Evolutionary conservation across 1,139 yeast species (phyloP), one percentile per base, ranked within the genome.

Genomic region (Suhomyces bokatorum): DNA sequence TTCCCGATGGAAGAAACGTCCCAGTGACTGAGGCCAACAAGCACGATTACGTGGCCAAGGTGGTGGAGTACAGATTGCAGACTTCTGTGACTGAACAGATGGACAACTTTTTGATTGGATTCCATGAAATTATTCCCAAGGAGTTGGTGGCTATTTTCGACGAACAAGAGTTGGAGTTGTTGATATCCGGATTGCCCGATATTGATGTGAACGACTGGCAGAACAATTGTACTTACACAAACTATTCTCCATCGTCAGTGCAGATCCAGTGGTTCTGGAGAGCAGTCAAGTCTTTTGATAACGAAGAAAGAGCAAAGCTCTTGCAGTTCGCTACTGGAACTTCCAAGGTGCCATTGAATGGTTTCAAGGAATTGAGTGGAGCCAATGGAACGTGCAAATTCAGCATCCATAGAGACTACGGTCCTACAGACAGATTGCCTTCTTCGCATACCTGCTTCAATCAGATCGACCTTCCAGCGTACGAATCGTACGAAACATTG

Each of bases 191-290:
- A 12, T 74, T 95, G 59, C 99, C 99, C 1, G 97, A 93, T 58
- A 91, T 95, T 56, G 97, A 88, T 66, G 91, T 93, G 22, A 87
- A 83, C 54, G 99, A 95, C 60, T 95, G 99, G 99, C 87, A 87
- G 56, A 84, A 81, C 58, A 87, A 93, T 62, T 80, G 97, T 1
- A 75, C 74, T 2, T 93, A 95, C 66, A 85, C 80, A 48, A 93
- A 91, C 62, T 95, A 93, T 63, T 80, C 91, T 0, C 78, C 95
- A 2, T 79, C 89, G 1, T 87, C 96, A 3, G 83, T 87, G 33
- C 98, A 91, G 61, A 85, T 95, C 48, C 91, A 87, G 60, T 93
- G 98, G 90, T 95, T 93, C 69, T 95, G 99, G 99, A 77, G 98
- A 61, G 97, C 98, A 1, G 97, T 95, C 13, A 82, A 90, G 57